Evolutionary conservation across 108 stramenopile genomes (phyloP).

Genomic region (Craspedostauros australis): DNA sequence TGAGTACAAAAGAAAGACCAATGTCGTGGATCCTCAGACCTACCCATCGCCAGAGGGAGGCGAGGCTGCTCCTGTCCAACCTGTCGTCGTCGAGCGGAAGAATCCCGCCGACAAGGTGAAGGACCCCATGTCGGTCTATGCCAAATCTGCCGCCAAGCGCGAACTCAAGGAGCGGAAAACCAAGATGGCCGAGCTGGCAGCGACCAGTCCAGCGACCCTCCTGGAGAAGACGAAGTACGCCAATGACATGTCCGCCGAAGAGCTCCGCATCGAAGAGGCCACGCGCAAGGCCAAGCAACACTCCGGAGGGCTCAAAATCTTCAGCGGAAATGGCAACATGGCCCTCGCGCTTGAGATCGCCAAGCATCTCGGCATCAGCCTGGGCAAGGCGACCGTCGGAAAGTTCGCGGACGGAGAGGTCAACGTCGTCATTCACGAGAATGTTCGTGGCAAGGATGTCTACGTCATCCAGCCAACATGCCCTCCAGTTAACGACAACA

Average conservation of each 20-base stretch:
- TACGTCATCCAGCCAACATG: constrained; percentile 98
- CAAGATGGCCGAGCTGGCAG: neutral
- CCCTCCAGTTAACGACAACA: constrained; percentile 97
- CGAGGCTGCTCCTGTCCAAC: neutral
- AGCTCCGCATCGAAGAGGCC: constrained; percentile 70
- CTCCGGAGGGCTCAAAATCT: constrained; percentile 88
- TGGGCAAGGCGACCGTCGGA: constrained; percentile 94
- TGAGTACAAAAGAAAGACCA: neutral
- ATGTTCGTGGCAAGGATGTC: constrained; percentile 96
- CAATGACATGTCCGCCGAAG: constrained; percentile 54
- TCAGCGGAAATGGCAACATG: constrained; percentile 98
- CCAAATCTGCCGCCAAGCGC: constrained; percentile 18
- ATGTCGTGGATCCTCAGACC: constrained; percentile 7
- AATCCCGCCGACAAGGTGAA: constrained; percentile 5
- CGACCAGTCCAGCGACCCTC: constrained; percentile 20
- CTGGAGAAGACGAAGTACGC: constrained; percentile 12
- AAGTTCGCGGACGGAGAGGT: constrained; percentile 98
- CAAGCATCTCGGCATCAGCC: constrained; percentile 88
- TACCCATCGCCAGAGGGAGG: neutral
- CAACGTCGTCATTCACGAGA: constrained; percentile 96
- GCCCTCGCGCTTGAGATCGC: constrained; percentile 92
- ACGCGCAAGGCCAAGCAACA: constrained; percentile 79
- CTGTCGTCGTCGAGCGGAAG: neutral
- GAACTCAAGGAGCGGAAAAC: constrained; percentile 16
- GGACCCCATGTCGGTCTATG: constrained; percentile 41